Base-by-base conservation (phyloP, 1,139 yeast genomes). In the Kodamaea arcana region DNA sequence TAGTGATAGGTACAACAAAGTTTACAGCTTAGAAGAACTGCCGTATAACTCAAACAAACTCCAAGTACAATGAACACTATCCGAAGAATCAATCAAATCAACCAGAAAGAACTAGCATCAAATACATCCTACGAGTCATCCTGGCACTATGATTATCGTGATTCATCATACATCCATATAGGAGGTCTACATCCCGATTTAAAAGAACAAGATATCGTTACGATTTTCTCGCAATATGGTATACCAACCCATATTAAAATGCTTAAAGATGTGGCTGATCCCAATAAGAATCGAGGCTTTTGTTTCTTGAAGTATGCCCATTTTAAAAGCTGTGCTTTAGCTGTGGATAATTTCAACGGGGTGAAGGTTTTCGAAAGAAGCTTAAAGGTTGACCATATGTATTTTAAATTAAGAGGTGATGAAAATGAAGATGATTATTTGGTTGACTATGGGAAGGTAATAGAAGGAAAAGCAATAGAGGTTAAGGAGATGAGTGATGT, bases 321-420 rank as follows among this genome's bases (percentile, higher is more conserved):
- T 48, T 86, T 80, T 56, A 65, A 85, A 36, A 83, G 95, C 4
- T 80, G 95, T 24, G 74, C 86, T 0, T 62, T 92, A 32, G 96
- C 97, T 0, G 81, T 92, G 3, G 98, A 92, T 59, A 92, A 92
- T 52, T 65, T 90, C 44, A 84, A 85, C 53, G 95, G 96, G 1
- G 64, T 77, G 3, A 70, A 66, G 35, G 52, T 88, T 0, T 69
- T 75, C 36, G 92, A 82, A 15, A 63, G 79, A 36, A 49, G 53
- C 8, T 49, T 88, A 9, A 65, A 75, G 38, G 94, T 88, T 3
- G 95, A 88, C 51, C 97, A 88, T 62, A 76, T 83, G 11, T 70
- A 77, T 45, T 87, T 75, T 53, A 69, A 70, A 41, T 70, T 80
- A 26, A 70, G 72, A 39, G 75, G 68, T 10, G 76, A 69, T 6